Evolutionary conservation across 1,284 basidiomycete genomes (phyloP).

Genomic region (Cryptococcus sp.): DNA sequence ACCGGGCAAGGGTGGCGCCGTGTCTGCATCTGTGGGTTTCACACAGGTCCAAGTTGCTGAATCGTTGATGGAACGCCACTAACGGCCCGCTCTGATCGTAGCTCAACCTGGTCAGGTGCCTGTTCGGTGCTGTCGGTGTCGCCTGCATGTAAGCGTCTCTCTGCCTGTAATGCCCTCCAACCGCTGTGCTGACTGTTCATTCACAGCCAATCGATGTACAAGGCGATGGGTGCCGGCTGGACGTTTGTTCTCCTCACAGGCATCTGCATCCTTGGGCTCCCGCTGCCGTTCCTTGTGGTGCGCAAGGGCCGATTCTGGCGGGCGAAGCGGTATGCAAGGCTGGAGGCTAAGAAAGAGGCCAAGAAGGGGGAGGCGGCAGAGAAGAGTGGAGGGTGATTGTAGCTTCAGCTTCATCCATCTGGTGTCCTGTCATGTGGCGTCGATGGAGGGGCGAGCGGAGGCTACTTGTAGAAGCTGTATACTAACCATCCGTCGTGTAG

Average conservation of each 20-base stretch:
- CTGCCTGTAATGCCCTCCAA: neutral
- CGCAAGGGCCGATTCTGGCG: slow-evolving; percentile 35
- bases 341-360: slow-evolving; percentile 4
- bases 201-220: slow-evolving; percentile 32
- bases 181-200: neutral
- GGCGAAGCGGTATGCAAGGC: slow-evolving; percentile 14
- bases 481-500: no score
- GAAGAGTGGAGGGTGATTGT: no score
- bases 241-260: slow-evolving; percentile 45
- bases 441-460: no score
- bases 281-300: slow-evolving; percentile 32
- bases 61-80: no score
- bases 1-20: slow-evolving; percentile 44
- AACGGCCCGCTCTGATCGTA: slow-evolving; percentile 9
- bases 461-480: no score
- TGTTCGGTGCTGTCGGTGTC: slow-evolving; percentile 45
- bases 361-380: slow-evolving; percentile 2
- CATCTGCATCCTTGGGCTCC: slow-evolving; percentile 26
- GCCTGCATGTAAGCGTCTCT: slow-evolving; percentile 29
- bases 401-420: no score
- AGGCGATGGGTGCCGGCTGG: slow-evolving; percentile 43
- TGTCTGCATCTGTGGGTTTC: slow-evolving; percentile 43
- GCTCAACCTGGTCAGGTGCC: slow-evolving; percentile 47
- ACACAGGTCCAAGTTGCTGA: no score
- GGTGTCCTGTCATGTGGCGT: no score